Evolutionary conservation across 768 basidiomycete genomes (phyloP), one percentile per base, ranked within the genome.

Genomic region (Collybia nuda): DNA sequence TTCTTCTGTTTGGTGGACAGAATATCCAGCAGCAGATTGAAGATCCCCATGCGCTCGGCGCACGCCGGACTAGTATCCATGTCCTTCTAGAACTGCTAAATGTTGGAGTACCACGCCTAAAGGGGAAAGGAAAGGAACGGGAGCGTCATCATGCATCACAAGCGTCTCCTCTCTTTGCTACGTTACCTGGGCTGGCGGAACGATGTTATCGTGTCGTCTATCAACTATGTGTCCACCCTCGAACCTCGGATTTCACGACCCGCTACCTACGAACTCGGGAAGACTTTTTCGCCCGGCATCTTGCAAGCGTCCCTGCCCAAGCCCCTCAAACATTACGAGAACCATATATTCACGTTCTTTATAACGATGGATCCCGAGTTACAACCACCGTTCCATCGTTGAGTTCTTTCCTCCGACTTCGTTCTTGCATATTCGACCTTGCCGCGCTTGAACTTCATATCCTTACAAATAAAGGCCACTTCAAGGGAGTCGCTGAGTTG

Each of bases 371-470:
- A 4, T 77, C 82, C 15, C 78, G 85, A 19, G 73, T 89, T 9
- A 66, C 75, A 36, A 87, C 90, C 5, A 88, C 84, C 6, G 83
- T 88, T 28, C 65, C 84, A 1, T 78, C 81, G 1, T 67, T 95
- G 8, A 78, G 82, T 46, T 78, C 92, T 0, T 93, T 90, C 78
- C 76, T 98, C 9, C 85, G 86, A 14, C 69, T 93, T 38, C 86
- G 93, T 28, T 89, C 93, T 1, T 88, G 84, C 66, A 82, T 97
- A 41, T 80, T 97, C 53, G 90, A 96, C 57, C 79, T 90, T 19
- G 82, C 85, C 19, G 91, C 95, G 1, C 78, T 98, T 32, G 95
- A 98, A 63, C 72, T 97, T 3, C 95, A 95, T 54, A 81, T 90
- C 11, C 76, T 95, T 51, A 91, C 90, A 2, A 84, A 81, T 62